A percentile compares a stretch with the other conserved stretches of the same genome.
These are phyloP conservation scores for Mycosarcoma maydis DNA, from an alignment of 1,284 basidiomycete genomes.

Conservation along the genomic window DNA sequence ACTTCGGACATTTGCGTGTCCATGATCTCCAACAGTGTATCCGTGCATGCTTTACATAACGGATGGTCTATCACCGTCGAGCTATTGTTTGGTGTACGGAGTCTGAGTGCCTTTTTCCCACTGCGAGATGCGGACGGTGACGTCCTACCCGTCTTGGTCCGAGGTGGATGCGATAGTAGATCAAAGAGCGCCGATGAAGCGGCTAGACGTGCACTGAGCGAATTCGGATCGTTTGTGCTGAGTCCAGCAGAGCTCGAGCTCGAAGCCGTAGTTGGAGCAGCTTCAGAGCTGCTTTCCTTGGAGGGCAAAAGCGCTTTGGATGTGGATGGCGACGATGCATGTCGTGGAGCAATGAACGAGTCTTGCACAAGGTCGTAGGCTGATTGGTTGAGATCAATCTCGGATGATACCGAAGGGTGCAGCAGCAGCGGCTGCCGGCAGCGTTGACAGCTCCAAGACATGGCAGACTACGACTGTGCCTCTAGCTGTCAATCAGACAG, in stretches of 20 bases:
- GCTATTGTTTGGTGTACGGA: not conserved
- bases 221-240: constrained; percentile 21
- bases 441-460: constrained; percentile 58
- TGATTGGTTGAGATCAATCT: constrained; percentile 50
- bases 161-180: constrained; percentile 32
- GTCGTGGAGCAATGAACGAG: constrained; percentile 32
- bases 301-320: not conserved
- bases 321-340: not conserved
- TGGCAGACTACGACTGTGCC: not conserved
- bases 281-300: not conserved
- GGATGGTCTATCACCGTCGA: constrained; percentile 80
- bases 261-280: not conserved
- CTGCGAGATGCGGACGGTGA: constrained; percentile 8
- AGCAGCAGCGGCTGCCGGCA: constrained; percentile 54
- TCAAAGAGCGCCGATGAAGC: constrained; percentile 39
- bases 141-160: not conserved
- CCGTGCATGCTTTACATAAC: constrained; percentile 91
- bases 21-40: constrained; percentile 79
- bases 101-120: constrained; percentile 12
- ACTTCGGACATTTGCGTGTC: constrained; percentile 86
- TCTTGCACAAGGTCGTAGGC: constrained; percentile 50
- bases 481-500: not conserved
- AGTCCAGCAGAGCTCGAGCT: not conserved
- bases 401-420: constrained; percentile 35
- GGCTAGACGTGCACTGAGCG: constrained; percentile 30